phyloP scores from a whole-genome alignment of 2,329 filamentous ascomycete species.

The Leptographium galeiforme region DNA sequence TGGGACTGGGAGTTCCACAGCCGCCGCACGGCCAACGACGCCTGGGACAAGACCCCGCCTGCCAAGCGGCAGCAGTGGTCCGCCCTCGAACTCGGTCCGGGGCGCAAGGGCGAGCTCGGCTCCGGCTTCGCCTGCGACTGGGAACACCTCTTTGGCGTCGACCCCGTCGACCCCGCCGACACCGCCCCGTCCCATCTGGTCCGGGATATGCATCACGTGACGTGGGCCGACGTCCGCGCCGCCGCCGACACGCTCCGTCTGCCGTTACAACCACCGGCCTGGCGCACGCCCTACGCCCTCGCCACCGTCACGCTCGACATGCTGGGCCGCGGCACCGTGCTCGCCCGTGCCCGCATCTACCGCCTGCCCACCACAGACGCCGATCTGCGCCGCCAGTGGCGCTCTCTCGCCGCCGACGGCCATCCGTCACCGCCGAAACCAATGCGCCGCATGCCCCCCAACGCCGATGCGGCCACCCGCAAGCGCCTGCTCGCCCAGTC shows the following conservation, averaged over 20 bases:
- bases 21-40: conserved; percentile 39
- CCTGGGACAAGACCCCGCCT: conserved; percentile 69
- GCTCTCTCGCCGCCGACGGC: conserved; percentile 25
- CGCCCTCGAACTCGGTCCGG: conserved; percentile 58
- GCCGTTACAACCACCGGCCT: conserved; percentile 5
- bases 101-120: conserved; percentile 64
- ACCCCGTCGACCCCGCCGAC: conserved; percentile 6
- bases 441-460: conserved; percentile 11
- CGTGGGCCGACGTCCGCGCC: conserved; percentile 9
- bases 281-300: conserved; percentile 17
- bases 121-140: conserved; percentile 75
- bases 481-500: conserved; percentile 33
- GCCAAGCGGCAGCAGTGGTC: conserved; percentile 68
- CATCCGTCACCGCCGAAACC: conserved; percentile 5
- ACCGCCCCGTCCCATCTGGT: background rate
- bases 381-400: conserved; percentile 57
- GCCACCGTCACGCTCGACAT: conserved; percentile 56
- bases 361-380: conserved; percentile 46
- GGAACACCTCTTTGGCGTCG: conserved; percentile 46
- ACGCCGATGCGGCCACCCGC: conserved; percentile 22
- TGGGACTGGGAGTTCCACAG: conserved; percentile 63
- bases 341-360: conserved; percentile 69
- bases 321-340: conserved; percentile 55
- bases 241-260: conserved; percentile 21
- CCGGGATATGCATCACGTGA: conserved; percentile 7